These are phyloP conservation scores for Tulasnella sp. DNA, from an alignment of 768 basidiomycete species.

Conservation along the genomic window DNA sequence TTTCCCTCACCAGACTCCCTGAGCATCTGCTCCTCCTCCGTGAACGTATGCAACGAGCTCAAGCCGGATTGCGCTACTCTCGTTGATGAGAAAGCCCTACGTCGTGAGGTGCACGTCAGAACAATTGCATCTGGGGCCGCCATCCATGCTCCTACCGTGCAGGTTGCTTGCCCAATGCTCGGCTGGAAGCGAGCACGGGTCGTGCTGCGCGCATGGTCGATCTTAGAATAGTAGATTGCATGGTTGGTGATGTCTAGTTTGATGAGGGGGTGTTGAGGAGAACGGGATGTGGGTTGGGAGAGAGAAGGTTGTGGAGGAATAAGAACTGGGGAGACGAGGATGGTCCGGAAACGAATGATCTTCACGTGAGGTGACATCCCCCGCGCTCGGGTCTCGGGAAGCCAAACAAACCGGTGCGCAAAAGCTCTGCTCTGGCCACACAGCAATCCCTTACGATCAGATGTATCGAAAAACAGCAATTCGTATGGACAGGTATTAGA, in stretches of 20 bases:
- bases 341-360: conserved; percentile 11
- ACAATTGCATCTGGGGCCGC: not conserved
- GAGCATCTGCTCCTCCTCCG: conserved; percentile 92
- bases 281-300: not conserved
- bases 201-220: conserved; percentile 13
- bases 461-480: not conserved
- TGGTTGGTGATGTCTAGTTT: not conserved
- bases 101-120: not conserved
- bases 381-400: conserved; percentile 10
- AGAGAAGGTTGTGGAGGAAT: not conserved
- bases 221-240: conserved; percentile 10
- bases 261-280: not conserved
- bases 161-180: conserved; percentile 1
- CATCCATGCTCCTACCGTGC: not conserved
- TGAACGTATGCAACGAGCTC: conserved; percentile 70
- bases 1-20: conserved; percentile 71
- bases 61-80: conserved; percentile 6
- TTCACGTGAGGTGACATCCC: not conserved
- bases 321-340: not conserved
- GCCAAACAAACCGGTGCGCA: not conserved
- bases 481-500: not conserved
- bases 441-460: not conserved
- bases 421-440: not conserved
- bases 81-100: conserved; percentile 25
- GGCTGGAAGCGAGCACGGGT: not conserved